A percentile compares a stretch with the other conserved stretches of the same genome.
Evolutionary conservation across 257 asterid genomes (phyloP).

Genomic region (Forsythia viridissima): DNA sequence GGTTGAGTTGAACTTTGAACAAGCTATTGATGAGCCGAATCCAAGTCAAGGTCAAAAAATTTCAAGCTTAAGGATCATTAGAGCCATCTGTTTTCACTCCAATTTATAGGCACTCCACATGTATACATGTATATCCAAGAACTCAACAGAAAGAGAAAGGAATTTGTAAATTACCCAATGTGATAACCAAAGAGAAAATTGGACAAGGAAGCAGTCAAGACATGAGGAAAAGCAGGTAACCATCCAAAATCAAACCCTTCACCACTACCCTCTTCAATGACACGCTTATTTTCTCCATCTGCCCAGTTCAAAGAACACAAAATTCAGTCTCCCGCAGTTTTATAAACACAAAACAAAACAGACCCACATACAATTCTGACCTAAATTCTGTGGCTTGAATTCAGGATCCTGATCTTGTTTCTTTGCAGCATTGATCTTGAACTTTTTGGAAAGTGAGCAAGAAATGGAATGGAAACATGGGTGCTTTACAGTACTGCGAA

Average conservation of each 20-base stretch:
- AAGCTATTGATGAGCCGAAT: not conserved
- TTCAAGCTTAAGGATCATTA: not conserved
- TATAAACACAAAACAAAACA: not conserved
- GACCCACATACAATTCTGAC: constrained; percentile 9
- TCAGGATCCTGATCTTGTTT: constrained; percentile 31
- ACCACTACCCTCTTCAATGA: constrained; percentile 34
- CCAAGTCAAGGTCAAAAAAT: not conserved
- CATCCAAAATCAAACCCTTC: constrained; percentile 62
- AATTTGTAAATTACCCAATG: constrained; percentile 55
- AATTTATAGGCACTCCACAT: not conserved
- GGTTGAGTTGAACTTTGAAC: not conserved
- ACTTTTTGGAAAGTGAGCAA: constrained; percentile 35
- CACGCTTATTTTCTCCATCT: constrained; percentile 40
- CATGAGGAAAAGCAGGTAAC: constrained; percentile 75
- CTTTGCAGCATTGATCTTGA: constrained; percentile 29
- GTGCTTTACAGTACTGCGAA: constrained; percentile 17
- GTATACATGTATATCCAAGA: not conserved
- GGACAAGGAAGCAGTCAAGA: constrained; percentile 77
- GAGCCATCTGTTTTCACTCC: not conserved
- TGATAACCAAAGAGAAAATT: constrained; percentile 89
- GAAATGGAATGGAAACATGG: constrained; percentile 28
- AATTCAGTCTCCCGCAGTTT: constrained; percentile 12
- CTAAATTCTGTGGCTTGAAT: constrained; percentile 29
- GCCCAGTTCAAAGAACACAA: constrained; percentile 12
- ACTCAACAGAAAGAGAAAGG: not conserved